phyloP scores from a whole-genome alignment of 176 grass and related monocot genomes.

The Musa itinerans region DNA sequence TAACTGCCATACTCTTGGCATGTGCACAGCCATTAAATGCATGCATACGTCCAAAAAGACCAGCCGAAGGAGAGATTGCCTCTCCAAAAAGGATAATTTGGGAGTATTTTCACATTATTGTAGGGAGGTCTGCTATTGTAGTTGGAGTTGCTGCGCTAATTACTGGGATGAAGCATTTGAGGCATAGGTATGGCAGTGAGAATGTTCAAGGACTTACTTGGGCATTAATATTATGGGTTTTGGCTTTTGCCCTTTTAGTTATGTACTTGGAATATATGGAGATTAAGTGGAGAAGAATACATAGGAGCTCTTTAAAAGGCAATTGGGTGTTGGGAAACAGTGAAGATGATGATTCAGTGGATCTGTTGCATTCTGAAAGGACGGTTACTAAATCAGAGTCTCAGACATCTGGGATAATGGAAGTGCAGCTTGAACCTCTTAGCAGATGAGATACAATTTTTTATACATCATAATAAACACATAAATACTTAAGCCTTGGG shows the following conservation, averaged over 20 bases:
- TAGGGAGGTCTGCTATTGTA: conserved; percentile 42
- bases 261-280: conserved; percentile 61
- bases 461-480: conserved; percentile 18
- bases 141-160: conserved; percentile 55
- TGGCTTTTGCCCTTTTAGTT: conserved; percentile 26
- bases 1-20: conserved; percentile 31
- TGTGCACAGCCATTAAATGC: conserved; percentile 61
- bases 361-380: conserved; percentile 43
- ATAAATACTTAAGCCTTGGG: conserved; percentile 1
- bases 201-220: conserved; percentile 69
- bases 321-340: conserved; percentile 47
- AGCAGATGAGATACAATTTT: conserved; percentile 34
- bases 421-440: conserved; percentile 70
- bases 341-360: conserved; percentile 65
- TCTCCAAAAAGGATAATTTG: conserved; percentile 44
- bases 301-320: conserved; percentile 24
- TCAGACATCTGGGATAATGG: conserved; percentile 38
- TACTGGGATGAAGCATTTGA: conserved; percentile 72
- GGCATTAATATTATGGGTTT: conserved; percentile 59
- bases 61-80: conserved; percentile 29
- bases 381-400: conserved; percentile 33
- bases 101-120: conserved; percentile 56
- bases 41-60: conserved; percentile 42
- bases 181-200: conserved; percentile 56
- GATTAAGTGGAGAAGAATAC: conserved; percentile 41